Conservation (phyloP, 768 basidiomycete genomes). For the Tylopilus subfusipes region DNA sequence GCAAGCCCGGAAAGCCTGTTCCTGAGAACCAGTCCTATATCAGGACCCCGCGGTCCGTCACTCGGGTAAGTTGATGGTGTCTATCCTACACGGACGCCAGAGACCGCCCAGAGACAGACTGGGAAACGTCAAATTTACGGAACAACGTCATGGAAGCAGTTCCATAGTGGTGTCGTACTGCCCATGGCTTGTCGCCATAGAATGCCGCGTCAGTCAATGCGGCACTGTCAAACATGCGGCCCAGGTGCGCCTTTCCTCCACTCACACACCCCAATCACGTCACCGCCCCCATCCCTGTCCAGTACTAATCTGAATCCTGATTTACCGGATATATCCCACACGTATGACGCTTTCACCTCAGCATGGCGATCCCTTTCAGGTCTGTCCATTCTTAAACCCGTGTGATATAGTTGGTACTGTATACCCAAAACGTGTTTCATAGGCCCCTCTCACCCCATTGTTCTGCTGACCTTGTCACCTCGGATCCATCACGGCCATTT, state of each 20-base stretch:
- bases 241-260: constrained; percentile 28
- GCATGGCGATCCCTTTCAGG: constrained; percentile 22
- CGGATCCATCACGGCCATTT: constrained; percentile 30
- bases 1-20: constrained; percentile 1
- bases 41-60: constrained; percentile 11
- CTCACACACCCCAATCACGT: constrained; percentile 20
- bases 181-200: constrained; percentile 25
- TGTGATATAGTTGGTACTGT: constrained; percentile 14
- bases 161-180: constrained; percentile 25
- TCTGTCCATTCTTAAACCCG: constrained; percentile 25
- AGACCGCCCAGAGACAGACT: constrained; percentile 11
- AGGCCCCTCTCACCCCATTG: constrained; percentile 25
- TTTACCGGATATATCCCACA: constrained; percentile 33
- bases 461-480: constrained; percentile 17
- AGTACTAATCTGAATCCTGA: constrained; percentile 21
- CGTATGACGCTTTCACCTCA: constrained; percentile 14
- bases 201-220: constrained; percentile 32
- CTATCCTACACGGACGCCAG: constrained; percentile 15
- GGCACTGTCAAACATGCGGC: constrained; percentile 31
- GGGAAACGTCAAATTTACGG: constrained; percentile 26
- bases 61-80: constrained; percentile 3
- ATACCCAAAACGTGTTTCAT: constrained; percentile 33
- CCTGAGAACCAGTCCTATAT: constrained; percentile 21
- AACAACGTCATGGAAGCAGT: constrained; percentile 26
- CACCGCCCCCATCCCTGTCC: constrained; percentile 21